These are phyloP conservation scores for Sarocladium oryzae DNA, from an alignment of 2,329 filamentous ascomycete species.

Conservation along the genomic window DNA sequence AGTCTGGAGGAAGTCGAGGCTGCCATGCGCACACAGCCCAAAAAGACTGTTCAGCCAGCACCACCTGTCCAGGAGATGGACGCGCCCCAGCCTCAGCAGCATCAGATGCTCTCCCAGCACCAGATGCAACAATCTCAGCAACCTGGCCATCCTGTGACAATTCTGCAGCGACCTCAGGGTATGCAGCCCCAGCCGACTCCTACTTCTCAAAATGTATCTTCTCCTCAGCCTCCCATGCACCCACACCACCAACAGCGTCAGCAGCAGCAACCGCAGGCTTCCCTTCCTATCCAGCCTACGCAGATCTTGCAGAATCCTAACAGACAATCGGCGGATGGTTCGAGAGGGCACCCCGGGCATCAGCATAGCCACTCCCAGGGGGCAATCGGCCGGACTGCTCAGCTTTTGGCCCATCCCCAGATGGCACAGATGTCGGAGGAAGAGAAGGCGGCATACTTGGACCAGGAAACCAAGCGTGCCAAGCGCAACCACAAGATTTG, in stretches of 20 bases:
- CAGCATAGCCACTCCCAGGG: slow-evolving; percentile 42
- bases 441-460: slow-evolving; percentile 75
- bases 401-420: slow-evolving; percentile 29
- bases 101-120: slow-evolving; percentile 18
- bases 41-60: slow-evolving; percentile 34
- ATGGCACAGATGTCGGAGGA: slow-evolving; percentile 72
- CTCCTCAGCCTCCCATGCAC: slow-evolving; percentile 17
- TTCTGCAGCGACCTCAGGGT: slow-evolving; percentile 47
- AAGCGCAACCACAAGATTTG: slow-evolving; percentile 99
- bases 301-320: slow-evolving; percentile 79
- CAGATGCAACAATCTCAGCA: slow-evolving; percentile 34
- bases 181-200: slow-evolving; percentile 33
- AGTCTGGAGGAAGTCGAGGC: slow-evolving; percentile 96
- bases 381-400: slow-evolving; percentile 34
- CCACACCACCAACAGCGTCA: slow-evolving; percentile 31
- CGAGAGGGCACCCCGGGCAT: slow-evolving; percentile 29
- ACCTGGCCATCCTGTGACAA: slow-evolving; percentile 43
- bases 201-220: slow-evolving; percentile 11
- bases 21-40: slow-evolving; percentile 69
- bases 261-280: slow-evolving; percentile 13
- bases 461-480: slow-evolving; percentile 88
- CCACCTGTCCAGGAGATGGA: slow-evolving; percentile 16
- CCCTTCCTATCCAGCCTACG: slow-evolving; percentile 49
- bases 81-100: slow-evolving; percentile 13
- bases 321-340: slow-evolving; percentile 46